Conservation (phyloP, 2,329 filamentous ascomycete species). For the Lachnellula occidentalis region DNA sequence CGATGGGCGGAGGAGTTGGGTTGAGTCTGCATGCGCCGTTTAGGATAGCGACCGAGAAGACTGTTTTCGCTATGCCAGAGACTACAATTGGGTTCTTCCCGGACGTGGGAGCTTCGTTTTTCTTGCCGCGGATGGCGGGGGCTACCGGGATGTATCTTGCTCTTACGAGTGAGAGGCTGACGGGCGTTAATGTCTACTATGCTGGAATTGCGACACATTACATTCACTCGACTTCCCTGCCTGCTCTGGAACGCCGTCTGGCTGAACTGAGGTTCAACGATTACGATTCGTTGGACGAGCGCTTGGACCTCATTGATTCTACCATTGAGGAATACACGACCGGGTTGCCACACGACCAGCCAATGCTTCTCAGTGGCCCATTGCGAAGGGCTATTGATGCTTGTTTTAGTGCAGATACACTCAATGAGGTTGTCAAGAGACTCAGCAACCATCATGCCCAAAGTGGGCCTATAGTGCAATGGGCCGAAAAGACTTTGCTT, state of each 20-base stretch:
- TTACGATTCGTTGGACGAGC: slow-evolving; percentile 55
- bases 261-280: slow-evolving; percentile 88
- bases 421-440: slow-evolving; percentile 65
- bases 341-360: slow-evolving; percentile 71
- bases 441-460: slow-evolving; percentile 29
- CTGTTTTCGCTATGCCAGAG: slow-evolving; percentile 96
- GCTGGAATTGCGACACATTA: slow-evolving; percentile 93
- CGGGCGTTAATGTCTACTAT: slow-evolving; percentile 82
- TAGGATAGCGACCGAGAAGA: slow-evolving; percentile 92
- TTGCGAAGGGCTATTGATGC: slow-evolving; percentile 79
- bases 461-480: slow-evolving; percentile 47
- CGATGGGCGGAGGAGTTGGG: slow-evolving; percentile 96
- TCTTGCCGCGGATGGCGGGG: slow-evolving; percentile 85
- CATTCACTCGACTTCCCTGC: slow-evolving; percentile 81
- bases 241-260: slow-evolving; percentile 75
- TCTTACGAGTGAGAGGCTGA: slow-evolving; percentile 78
- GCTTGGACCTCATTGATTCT: slow-evolving; percentile 69
- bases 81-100: slow-evolving; percentile 98
- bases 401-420: slow-evolving; percentile 63
- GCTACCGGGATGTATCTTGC: slow-evolving; percentile 86
- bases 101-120: slow-evolving; percentile 94
- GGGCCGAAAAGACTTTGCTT: slow-evolving; percentile 72
- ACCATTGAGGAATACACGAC: slow-evolving; percentile 91
- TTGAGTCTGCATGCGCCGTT: slow-evolving; percentile 93
- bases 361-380: slow-evolving; percentile 60